These are phyloP conservation scores for Colletotrichum cordylinicola DNA, from an alignment of 2,329 filamentous ascomycete species.

Conservation along the genomic window DNA sequence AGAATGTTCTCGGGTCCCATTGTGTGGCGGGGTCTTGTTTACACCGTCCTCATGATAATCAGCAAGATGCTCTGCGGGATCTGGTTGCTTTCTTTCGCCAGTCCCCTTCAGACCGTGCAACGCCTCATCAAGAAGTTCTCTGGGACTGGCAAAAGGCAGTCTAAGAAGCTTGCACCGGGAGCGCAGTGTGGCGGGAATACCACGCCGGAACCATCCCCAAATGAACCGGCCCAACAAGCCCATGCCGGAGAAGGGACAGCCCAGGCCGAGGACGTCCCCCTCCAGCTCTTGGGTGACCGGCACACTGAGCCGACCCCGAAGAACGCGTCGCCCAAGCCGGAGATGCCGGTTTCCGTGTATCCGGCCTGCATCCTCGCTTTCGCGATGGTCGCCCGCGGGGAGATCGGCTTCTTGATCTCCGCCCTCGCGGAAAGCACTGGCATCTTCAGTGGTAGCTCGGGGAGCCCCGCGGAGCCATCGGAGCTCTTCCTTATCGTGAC, in stretches of 20 bases:
- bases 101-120: conserved; percentile 14
- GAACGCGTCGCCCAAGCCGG: conserved; percentile 26
- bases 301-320: conserved; percentile 17
- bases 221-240: not conserved
- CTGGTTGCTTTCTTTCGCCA: conserved; percentile 55
- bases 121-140: not conserved
- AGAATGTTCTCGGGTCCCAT: conserved; percentile 68
- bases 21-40: conserved; percentile 77
- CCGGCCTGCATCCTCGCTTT: conserved; percentile 70
- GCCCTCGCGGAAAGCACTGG: conserved; percentile 65
- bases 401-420: conserved; percentile 80
- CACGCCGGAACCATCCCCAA: not conserved
- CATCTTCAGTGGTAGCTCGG: conserved; percentile 36
- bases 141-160: not conserved
- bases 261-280: not conserved
- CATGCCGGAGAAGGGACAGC: not conserved
- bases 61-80: conserved; percentile 65
- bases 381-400: conserved; percentile 77
- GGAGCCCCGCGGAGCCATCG: conserved; percentile 27
- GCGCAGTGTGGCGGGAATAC: not conserved
- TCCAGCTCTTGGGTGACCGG: conserved; percentile 2
- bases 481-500: conserved; percentile 58
- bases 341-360: conserved; percentile 67
- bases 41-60: conserved; percentile 72
- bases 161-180: conserved; percentile 4